A percentile compares a stretch with the other conserved stretches of the same genome.
Conservation (phyloP, 2,329 filamentous ascomycete species). For the Fusarium sp. region DNA sequence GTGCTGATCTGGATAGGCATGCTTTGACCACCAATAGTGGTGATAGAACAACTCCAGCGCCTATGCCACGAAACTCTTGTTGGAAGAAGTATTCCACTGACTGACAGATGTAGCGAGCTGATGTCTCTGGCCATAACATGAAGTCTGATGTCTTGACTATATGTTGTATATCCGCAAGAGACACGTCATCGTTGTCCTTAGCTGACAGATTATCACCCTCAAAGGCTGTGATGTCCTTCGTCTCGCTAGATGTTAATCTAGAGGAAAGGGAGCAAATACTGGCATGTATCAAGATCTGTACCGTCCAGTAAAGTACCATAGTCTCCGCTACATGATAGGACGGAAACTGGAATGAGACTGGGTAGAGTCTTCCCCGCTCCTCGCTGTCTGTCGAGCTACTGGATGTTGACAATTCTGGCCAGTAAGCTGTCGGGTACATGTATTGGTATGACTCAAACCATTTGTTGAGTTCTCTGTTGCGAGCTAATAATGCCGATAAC, state of each 20-base stretch:
- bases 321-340: not conserved
- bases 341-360: not conserved
- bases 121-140: not conserved
- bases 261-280: fast-evolving
- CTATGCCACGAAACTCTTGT: not conserved
- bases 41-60: not conserved
- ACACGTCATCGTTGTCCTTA: fast-evolving
- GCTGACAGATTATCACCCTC: fast-evolving
- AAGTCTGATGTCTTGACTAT: fast-evolving
- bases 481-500: fast-evolving
- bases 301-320: not conserved
- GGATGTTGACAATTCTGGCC: not conserved
- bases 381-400: not conserved
- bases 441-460: not conserved
- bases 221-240: fast-evolving
- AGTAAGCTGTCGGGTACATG: not conserved
- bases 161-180: not conserved
- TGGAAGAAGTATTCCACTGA: not conserved
- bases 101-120: not conserved
- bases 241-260: fast-evolving
- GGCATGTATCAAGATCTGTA: not conserved
- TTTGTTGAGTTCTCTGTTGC: fast-evolving
- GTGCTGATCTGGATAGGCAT: not conserved
- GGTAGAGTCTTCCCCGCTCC: not conserved
- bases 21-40: not conserved